Base-by-base conservation (phyloP, 352 stramenopile species). In the Globisporangium iwayamae region DNA sequence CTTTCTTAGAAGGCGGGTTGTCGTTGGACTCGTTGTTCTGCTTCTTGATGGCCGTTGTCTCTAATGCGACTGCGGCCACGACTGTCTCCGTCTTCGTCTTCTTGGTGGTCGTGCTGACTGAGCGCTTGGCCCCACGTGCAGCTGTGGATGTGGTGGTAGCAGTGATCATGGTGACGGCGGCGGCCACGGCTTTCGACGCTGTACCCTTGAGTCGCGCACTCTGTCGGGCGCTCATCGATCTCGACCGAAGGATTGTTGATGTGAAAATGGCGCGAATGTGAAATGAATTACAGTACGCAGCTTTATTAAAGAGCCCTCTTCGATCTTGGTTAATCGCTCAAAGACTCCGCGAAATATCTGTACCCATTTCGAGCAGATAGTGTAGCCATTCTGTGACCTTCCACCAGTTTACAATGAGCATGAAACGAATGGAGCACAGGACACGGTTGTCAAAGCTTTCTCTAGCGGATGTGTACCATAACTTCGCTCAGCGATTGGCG, bases 191-290 rank as follows among this genome's bases (percentile, higher is more conserved):
- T 34, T 50, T 77, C 47, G 68, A 54, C 18, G 64, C 66, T 36
- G 70, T 62, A 46, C 68, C 69, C 48, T 79, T 71, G 14, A 83
- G 67, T 3, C 75, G 75, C 57, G 65, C 63, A 53, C 70, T 83
- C 59, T 78, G 67, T 34, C 72, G 20, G 67, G 45, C 43, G 34
- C 52, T 63, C 65, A 78, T 75, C 18, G 32, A 46, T 30, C 28
- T 56, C 50, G 5, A 25, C 18, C 16, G 18, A 50, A 54, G 20
- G 28, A 28, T 38, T 53, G 46, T 39, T 56, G 11, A 41, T 16
- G 38, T 41, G 28, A 13, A 51, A 30, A 28, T n/a, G 4, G 41
- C 41, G 32, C 32, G 32, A 36, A 36, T 36, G 32, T 25, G 22
- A 25, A 25, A 7, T 36, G 32, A 36, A 36, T 36, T 4, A 7